Evolutionary conservation across 345 rosid genomes (phyloP).

Genomic region (Heritiera fomes): DNA sequence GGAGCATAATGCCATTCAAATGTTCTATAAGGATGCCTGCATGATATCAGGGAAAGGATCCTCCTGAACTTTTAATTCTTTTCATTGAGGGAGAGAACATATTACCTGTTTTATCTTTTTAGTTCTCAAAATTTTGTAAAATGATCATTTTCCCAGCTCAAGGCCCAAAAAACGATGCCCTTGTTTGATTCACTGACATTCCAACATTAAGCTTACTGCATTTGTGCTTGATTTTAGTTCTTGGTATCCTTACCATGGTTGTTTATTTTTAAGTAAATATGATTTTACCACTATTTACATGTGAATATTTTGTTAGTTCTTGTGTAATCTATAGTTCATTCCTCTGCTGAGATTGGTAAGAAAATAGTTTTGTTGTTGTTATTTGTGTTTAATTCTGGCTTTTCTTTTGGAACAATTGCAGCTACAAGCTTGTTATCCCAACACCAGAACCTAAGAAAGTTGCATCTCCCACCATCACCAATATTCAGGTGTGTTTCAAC

Average conservation of each 20-base stretch:
- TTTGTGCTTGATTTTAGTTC: too few relatives aligned
- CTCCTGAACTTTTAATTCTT: not conserved
- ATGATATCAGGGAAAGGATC: not conserved
- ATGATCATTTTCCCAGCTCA: not conserved
- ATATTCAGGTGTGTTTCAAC: conserved; percentile 65
- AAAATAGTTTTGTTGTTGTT: not conserved
- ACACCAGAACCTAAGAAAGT: conserved; percentile 83
- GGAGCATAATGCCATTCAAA: not conserved
- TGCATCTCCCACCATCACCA: conserved; percentile 73
- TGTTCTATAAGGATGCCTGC: not conserved
- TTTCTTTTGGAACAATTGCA: conserved; percentile 36
- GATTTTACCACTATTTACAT: not conserved
- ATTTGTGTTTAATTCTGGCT: conserved; percentile 2
- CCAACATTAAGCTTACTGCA: not conserved
- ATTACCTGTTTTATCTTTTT: not conserved
- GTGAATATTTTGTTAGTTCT: not conserved
- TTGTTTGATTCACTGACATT: not conserved
- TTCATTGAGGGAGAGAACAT: conserved; percentile 7
- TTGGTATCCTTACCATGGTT: too few relatives aligned
- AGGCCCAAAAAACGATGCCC: not conserved
- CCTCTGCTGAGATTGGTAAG: conserved; percentile 19
- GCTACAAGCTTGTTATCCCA: conserved; percentile 86
- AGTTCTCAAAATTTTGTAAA: not conserved
- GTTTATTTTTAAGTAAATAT: too few relatives aligned
- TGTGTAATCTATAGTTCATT: not conserved